These are phyloP conservation scores for Vigna trinervia DNA, from an alignment of 306 rosid species.

Conservation along the genomic window DNA sequence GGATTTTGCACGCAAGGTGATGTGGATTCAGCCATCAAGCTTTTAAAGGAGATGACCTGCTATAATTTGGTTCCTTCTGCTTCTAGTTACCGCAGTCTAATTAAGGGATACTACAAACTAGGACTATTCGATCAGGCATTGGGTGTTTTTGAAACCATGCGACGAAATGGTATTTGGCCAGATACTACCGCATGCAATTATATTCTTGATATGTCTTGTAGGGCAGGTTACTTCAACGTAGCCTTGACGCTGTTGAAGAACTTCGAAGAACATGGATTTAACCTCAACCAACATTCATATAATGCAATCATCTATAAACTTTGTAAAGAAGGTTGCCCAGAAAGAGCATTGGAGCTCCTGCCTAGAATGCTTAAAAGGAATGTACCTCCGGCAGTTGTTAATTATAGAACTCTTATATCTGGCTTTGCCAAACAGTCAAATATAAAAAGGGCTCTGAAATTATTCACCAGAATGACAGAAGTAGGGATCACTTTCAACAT, in stretches of 20 bases:
- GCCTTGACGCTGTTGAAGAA: conserved; percentile 59
- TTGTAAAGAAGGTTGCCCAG: conserved; percentile 55
- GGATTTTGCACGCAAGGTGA: conserved; percentile 60
- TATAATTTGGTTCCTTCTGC: conserved; percentile 51
- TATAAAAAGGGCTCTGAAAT: conserved; percentile 48
- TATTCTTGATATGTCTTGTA: conserved; percentile 57
- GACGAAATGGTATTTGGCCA: conserved; percentile 49
- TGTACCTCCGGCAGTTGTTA: conserved; percentile 59
- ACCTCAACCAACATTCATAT: conserved; percentile 60
- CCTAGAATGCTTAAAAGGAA: conserved; percentile 72
- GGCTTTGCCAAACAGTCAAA: conserved; percentile 61
- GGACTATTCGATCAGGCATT: conserved; percentile 52
- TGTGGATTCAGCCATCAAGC: conserved; percentile 53
- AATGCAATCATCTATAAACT: conserved; percentile 55
- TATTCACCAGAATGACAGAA: conserved; percentile 59
- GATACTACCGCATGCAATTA: conserved; percentile 60
- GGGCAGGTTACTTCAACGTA: conserved; percentile 51
- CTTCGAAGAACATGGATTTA: conserved; percentile 55
- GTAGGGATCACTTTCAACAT: conserved; percentile 52
- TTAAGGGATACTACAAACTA: conserved; percentile 55
- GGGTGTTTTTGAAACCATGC: conserved; percentile 53
- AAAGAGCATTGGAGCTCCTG: conserved; percentile 62
- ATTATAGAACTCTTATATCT: conserved; percentile 60
- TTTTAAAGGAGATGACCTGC: conserved; percentile 59
- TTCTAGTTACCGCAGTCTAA: conserved; percentile 45